Conservation (phyloP, 2,329 filamentous ascomycete genomes). For the Cladophialophora yegresii region DNA sequence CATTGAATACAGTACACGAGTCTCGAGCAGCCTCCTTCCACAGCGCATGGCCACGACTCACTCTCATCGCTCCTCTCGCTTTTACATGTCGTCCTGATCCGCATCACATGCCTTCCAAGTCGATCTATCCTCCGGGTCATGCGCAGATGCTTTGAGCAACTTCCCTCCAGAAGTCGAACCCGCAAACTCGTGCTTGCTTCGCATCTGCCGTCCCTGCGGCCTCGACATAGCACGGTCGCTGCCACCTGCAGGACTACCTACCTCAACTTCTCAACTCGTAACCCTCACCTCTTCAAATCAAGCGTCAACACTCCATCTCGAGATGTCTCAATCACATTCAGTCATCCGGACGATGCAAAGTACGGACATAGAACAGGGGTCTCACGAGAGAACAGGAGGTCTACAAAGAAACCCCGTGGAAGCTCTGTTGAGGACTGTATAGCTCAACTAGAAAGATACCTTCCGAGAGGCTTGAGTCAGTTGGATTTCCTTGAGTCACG, state of each 20-base stretch:
- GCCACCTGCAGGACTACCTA: background rate
- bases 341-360: background rate
- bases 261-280: background rate
- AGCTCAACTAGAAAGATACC: slow-evolving; percentile 41
- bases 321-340: background rate
- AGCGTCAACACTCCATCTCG: background rate
- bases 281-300: slow-evolving; percentile 1
- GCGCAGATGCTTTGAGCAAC: slow-evolving; percentile 31
- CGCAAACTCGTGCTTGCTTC: slow-evolving; percentile 9
- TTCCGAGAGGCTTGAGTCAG: slow-evolving; percentile 38
- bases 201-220: slow-evolving; percentile 8
- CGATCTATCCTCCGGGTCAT: slow-evolving; percentile 29
- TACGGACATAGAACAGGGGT: slow-evolving; percentile 8
- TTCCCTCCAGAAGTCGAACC: slow-evolving; percentile 25
- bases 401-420: slow-evolving; percentile 26
- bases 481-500: slow-evolving; percentile 17
- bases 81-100: background rate
- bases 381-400: background rate
- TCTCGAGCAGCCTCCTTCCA: background rate
- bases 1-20: slow-evolving; percentile 18
- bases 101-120: slow-evolving; percentile 8
- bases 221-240: slow-evolving; percentile 1
- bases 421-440: slow-evolving; percentile 42
- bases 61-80: background rate
- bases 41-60: slow-evolving; percentile 1